Evolutionary conservation across 1,139 yeast species (phyloP), one percentile per base, ranked within the genome.

Genomic region (Blastobotrys serpentis): DNA sequence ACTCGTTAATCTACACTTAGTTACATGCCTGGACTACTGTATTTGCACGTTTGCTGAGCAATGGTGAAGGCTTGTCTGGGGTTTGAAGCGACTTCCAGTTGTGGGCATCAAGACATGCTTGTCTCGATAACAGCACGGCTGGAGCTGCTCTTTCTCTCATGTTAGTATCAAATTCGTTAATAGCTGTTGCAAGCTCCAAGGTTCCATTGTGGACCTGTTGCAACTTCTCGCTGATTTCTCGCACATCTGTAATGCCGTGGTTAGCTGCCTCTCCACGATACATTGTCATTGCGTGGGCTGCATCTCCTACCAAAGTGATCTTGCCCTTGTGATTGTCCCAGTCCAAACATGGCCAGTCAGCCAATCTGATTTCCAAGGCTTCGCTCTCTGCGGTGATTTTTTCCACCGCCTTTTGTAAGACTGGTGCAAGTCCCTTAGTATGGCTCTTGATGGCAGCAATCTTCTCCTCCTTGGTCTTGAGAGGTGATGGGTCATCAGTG

Each of bases 221-320:
- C 5, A 36, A 25, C 40, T 13, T 36, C 25, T 16, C 25, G 25
- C 13, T 18, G 13, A 36, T 18, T 13, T 36, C 40, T 5, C 6
- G 19, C 13, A 36, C 40, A 11, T 36, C 40, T 8, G 14, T 7
- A 19, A 36, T 36, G 3, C 40, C 40, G 25, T 36, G 10, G 25
- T 36, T 36, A 14, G 40, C 40, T 3, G 40, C 40, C 25, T 36
- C 40, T 10, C 40, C 40, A 19, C 40, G 40, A 18, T 17, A 36
- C 40, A 36, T 36, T 23, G 13, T 19, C 40, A 36, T 36, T 4
- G 25, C 25, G 14, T 36, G 40, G 10, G 40, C 40, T 4, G 40
- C 40, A 11, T 36, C 40, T 5, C 40, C 40, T 4, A 36, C 14
- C 4, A 36, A 19, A 13, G 40, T 36, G 40, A 36, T 13, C 13